phyloP scores from a whole-genome alignment of 2,329 filamentous ascomycete species.

The Ophiostoma novo-ulmi region DNA sequence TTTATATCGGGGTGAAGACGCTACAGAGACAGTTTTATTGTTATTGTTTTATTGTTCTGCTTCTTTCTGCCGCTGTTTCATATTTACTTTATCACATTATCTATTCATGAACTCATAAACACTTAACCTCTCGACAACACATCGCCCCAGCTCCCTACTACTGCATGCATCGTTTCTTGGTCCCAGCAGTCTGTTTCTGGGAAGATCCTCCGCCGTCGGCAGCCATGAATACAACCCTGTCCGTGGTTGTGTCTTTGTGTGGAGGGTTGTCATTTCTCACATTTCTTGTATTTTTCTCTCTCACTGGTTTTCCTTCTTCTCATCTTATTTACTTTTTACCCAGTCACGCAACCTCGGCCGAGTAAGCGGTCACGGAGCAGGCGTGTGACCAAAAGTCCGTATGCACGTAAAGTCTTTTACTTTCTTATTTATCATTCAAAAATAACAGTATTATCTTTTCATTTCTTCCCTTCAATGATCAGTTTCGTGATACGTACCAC shows the following conservation, averaged over 20 bases:
- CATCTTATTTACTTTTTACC: not conserved
- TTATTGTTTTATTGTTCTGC: not conserved
- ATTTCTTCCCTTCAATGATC: not conserved
- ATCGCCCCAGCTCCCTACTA: not conserved
- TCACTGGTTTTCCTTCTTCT: not conserved
- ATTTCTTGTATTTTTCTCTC: not conserved
- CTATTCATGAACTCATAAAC: not conserved
- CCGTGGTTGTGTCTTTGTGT: not conserved
- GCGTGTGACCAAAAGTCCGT: not conserved
- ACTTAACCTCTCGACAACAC: no score
- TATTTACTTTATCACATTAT: not conserved
- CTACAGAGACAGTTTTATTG: no score
- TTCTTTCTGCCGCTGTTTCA: not conserved
- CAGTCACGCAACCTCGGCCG: not conserved
- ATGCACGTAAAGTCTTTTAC: not conserved
- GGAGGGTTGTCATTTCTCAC: not conserved
- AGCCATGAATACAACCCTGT: not conserved
- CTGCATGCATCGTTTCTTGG: conserved; percentile 14
- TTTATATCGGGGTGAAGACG: no score
- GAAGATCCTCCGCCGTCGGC: not conserved
- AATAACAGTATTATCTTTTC: no score
- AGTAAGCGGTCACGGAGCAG: not conserved
- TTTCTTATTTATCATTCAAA: not conserved
- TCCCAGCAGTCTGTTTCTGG: conserved; percentile 15
- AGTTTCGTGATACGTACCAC: not conserved